Evolutionary conservation across 805 yeast genomes (phyloP), one percentile per base, ranked within the genome.

Genomic region (Saccharomycopsis babjevae): DNA sequence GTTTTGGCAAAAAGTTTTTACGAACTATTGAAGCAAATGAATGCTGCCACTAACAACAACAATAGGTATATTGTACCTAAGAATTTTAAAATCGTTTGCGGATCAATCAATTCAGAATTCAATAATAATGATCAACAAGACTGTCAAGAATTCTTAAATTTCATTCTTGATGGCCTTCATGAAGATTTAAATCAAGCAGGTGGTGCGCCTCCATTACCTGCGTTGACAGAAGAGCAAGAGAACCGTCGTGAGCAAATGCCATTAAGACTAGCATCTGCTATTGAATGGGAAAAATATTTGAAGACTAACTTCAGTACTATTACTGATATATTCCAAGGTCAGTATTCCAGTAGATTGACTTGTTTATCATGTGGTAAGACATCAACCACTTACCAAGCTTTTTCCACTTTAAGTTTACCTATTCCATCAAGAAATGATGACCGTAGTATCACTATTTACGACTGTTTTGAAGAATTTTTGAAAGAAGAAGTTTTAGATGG

Each of bases 281-380:
- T 90, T 57, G 97, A 92, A 70, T 92, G 98, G 98, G 96, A 89
- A 68, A 76, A 96, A 61, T 90, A 90, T 69, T 74, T 89, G 60
- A 84, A 83, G 61, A 80, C 88, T 22, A 90, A 92, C 69, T 84
- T 86, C 65, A 89, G 97, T 46, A 78, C 85, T 1, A 79, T 92
- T 28, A 94, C 88, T 1, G 92, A 88, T 66, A 79, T 83, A 58
- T 89, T 89, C 70, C 96, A 89, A 69, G 98, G 97, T 0, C 97
- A 92, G 72, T 88, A 86, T 67, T 79, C 87, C 57, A 88, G 96
- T n/a, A 85, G 82, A 59, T 75, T 92, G 67, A 80, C 77, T 67
- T 92, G 98, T 72, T 72, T 84, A 56, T 80, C 77, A 38, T 92
- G 98, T 72, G 77, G 78, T 1, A 77, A 76, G 36, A 88, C 96